A percentile compares a stretch with the other conserved stretches of the same genome.
Evolutionary conservation across 306 rosid species (phyloP).

Genomic region (Inga laurina): DNA sequence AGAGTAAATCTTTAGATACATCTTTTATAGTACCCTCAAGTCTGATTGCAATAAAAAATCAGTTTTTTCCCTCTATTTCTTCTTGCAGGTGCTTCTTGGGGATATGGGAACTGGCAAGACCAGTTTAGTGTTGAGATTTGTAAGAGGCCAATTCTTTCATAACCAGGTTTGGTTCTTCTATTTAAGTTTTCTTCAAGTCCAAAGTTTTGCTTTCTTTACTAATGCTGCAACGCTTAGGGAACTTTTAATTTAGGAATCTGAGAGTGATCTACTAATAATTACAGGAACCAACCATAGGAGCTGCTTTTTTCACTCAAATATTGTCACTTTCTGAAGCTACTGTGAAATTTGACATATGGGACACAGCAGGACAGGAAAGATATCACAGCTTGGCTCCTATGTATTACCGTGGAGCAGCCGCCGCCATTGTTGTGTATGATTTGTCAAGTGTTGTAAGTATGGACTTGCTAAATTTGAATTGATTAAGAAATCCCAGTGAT

Average conservation of each 20-base stretch:
- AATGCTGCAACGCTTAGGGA: background rate
- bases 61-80: background rate
- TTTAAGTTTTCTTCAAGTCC: background rate
- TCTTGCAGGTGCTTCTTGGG: constrained; percentile 50
- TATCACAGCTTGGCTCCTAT: constrained; percentile 93
- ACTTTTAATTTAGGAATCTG: background rate
- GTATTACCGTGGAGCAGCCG: constrained; percentile 96
- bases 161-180: constrained; percentile 54
- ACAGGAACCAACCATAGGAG: constrained; percentile 94
- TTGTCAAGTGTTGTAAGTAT: constrained; percentile 60
- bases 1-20: background rate
- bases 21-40: background rate
- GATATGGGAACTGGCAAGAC: constrained; percentile 57
- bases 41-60: background rate
- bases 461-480: constrained; percentile 10
- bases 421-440: constrained; percentile 82
- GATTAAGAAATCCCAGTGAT: background rate
- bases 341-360: constrained; percentile 94
- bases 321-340: constrained; percentile 80
- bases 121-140: constrained; percentile 77
- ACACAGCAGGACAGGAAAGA: constrained; percentile 94
- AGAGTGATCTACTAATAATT: background rate
- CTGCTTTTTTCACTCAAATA: constrained; percentile 89
- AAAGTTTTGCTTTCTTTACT: constrained; percentile 2
- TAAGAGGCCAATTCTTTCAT: constrained; percentile 71